These are phyloP conservation scores for Yamadazyma atlantica DNA, from an alignment of 1,139 yeast species.

Conservation along the genomic window DNA sequence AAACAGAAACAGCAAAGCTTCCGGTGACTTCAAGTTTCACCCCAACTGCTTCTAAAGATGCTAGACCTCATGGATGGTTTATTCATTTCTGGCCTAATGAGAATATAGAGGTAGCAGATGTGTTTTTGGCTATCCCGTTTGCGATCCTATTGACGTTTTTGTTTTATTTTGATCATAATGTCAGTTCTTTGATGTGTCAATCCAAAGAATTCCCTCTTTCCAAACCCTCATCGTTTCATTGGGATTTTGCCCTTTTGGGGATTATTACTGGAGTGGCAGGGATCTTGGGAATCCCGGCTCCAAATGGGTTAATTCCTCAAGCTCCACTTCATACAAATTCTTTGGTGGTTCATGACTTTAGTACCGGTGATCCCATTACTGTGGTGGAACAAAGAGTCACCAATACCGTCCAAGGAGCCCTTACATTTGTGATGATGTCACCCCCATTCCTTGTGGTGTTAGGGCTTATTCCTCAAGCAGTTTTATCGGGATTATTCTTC, in stretches of 20 bases:
- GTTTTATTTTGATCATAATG: constrained; percentile 94
- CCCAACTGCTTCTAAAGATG: constrained; percentile 55
- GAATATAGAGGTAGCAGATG: constrained; percentile 64
- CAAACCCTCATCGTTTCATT: constrained; percentile 90
- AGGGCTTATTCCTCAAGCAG: constrained; percentile 91
- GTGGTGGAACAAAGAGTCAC: constrained; percentile 91
- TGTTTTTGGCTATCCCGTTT: constrained; percentile 89
- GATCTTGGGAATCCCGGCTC: constrained; percentile 87
- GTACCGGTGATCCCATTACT: constrained; percentile 41
- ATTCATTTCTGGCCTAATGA: constrained; percentile 70
- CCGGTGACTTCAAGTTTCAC: constrained; percentile 74
- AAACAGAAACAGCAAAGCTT: constrained; percentile 53
- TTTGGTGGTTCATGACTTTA: constrained; percentile 58
- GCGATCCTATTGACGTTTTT: constrained; percentile 79
- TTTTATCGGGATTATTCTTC: constrained; percentile 86
- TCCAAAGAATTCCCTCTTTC: constrained; percentile 74
- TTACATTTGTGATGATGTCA: constrained; percentile 86
- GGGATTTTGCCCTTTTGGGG: constrained; percentile 86
- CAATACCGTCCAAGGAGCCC: constrained; percentile 78
- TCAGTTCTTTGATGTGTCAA: constrained; percentile 90
- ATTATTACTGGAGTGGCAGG: constrained; percentile 87
- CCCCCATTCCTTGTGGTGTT: constrained; percentile 80
- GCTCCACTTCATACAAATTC: constrained; percentile 92
- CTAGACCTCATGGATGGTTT: constrained; percentile 65
- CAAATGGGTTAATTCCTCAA: constrained; percentile 95